phyloP scores from a whole-genome alignment of 2,329 filamentous ascomycete genomes.

The Fusarium protoensiforme region DNA sequence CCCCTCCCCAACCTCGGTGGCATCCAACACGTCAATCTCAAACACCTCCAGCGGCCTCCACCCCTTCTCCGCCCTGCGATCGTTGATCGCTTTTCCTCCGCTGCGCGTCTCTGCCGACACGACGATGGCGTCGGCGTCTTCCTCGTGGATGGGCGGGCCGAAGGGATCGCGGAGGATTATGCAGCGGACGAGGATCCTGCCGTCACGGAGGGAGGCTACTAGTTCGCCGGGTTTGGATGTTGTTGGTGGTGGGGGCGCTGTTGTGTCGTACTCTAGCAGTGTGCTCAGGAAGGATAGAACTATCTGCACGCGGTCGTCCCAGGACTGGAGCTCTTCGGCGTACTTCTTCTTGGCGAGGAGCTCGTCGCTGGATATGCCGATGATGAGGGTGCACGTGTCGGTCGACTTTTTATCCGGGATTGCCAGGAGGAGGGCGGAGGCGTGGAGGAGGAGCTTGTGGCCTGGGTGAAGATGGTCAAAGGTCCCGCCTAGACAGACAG shows the following conservation, averaged over 20 bases:
- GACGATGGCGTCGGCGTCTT: constrained; percentile 81
- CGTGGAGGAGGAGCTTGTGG: constrained; percentile 96
- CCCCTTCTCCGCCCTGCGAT: constrained; percentile 78
- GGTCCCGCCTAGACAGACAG: constrained; percentile 87
- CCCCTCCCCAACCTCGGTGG: constrained; percentile 51
- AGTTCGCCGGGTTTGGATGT: constrained; percentile 42
- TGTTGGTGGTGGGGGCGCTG: constrained; percentile 16
- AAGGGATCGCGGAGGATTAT: constrained; percentile 89
- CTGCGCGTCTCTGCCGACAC: constrained; percentile 89
- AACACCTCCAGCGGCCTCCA: constrained; percentile 83
- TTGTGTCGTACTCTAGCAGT: constrained; percentile 61
- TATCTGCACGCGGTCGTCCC: constrained; percentile 76
- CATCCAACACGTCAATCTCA: constrained; percentile 89
- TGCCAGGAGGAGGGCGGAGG: constrained; percentile 78
- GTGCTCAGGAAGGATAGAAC: constrained; percentile 80
- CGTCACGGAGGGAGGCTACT: constrained; percentile 66
- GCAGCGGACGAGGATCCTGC: constrained; percentile 75
- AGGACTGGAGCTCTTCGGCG: constrained; percentile 81
- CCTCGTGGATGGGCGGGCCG: constrained; percentile 88
- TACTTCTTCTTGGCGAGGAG: constrained; percentile 91
- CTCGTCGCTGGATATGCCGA: constrained; percentile 90
- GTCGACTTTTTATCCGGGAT: constrained; percentile 54
- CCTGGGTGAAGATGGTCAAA: constrained; percentile 97
- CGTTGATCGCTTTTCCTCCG: constrained; percentile 87
- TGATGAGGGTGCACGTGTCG: constrained; percentile 69